Percentiles rank a stretch among this genome's conserved stretches.
These are phyloP conservation scores for Pelargonium australe DNA, from an alignment of 441 rosid species.

Conservation along the genomic window DNA sequence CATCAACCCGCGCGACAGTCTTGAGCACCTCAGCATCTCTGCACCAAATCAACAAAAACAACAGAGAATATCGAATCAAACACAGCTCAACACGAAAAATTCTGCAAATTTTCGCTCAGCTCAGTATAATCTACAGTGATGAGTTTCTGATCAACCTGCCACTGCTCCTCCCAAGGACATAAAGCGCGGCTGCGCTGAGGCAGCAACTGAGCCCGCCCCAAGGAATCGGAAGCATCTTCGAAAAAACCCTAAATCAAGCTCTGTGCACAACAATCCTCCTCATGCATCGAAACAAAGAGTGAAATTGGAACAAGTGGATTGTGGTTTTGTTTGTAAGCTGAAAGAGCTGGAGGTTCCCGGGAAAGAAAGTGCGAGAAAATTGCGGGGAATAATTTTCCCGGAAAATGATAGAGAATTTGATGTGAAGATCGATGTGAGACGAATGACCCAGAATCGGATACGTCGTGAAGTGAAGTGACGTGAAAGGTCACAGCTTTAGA, in stretches of 20 bases:
- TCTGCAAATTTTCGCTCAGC: background rate
- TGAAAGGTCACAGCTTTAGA: background rate
- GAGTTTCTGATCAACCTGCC: background rate
- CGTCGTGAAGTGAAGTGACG: background rate
- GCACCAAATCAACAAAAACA: background rate
- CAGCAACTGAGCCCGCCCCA: conserved; percentile 10
- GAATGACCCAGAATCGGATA: background rate
- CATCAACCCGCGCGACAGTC: background rate
- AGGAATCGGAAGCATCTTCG: conserved; percentile 1
- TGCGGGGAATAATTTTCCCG: background rate
- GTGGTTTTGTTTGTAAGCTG: background rate
- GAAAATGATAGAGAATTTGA: background rate
- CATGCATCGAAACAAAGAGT: background rate
- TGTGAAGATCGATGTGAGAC: conserved; percentile 3
- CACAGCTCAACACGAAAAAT: background rate
- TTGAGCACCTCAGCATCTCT: conserved; percentile 4
- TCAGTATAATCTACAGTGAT: background rate
- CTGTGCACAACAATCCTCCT: background rate
- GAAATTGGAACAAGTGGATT: background rate
- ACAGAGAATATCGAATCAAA: background rate
- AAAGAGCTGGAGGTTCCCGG: background rate
- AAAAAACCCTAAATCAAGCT: conserved; percentile 6
- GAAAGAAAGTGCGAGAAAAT: background rate
- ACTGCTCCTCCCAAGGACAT: conserved; percentile 5
- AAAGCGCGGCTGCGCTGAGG: conserved; percentile 6